A percentile compares a stretch with the other conserved stretches of the same genome.
Conservation (phyloP, 73 alveolate genomes). For the Stentor coeruleus region DNA sequence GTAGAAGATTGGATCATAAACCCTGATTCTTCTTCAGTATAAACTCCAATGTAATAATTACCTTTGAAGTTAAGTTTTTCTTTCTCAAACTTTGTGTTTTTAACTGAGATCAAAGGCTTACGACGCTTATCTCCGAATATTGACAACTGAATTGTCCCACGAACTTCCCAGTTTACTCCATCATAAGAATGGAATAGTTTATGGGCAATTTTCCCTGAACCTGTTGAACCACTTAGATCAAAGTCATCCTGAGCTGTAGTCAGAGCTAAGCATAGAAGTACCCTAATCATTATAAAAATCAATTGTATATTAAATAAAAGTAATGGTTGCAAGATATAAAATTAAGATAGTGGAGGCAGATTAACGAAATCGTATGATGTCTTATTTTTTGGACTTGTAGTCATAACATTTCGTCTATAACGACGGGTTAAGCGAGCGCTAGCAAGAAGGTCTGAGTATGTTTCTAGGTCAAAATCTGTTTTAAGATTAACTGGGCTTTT, state of each 20-base stretch:
- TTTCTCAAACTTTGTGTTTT: slow-evolving; percentile 18
- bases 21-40: background rate
- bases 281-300: background rate
- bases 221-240: background rate
- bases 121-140: slow-evolving; percentile 14
- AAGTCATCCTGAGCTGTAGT: background rate
- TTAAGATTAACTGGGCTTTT: background rate
- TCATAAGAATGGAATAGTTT: slow-evolving; percentile 13
- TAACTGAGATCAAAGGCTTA: background rate
- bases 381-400: background rate
- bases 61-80: slow-evolving; percentile 1
- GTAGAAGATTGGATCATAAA: background rate
- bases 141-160: background rate
- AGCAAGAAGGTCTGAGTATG: background rate
- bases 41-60: background rate
- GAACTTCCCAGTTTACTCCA: slow-evolving; percentile 23
- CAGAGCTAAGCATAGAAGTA: background rate
- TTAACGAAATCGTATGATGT: background rate
- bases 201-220: background rate
- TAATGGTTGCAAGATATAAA: too few species aligned
- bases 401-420: background rate
- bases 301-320: too few species aligned
- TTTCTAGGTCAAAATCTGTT: background rate
- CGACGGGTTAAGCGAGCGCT: background rate
- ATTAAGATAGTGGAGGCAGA: background rate